Evolutionary conservation across 768 basidiomycete genomes (phyloP), one percentile per base, ranked within the genome.

Genomic region (Gyrodon lividus): DNA sequence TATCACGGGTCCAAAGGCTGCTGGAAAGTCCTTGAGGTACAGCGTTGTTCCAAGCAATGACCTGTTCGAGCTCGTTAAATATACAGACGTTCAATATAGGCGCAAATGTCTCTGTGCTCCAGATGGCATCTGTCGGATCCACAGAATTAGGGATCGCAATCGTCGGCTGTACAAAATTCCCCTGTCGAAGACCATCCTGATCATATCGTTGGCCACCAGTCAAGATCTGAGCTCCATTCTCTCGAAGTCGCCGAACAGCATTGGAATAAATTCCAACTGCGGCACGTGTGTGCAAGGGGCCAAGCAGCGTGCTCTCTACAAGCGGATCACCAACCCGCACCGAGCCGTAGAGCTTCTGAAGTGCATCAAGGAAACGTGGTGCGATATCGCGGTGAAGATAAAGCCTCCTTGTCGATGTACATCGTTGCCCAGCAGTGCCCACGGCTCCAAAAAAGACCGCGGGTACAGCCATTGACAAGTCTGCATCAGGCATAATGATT

Each of bases 401-500:
- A 17, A 98, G 80, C 51, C 96, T 79, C 52, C 96, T 82, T 1
- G 95, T 98, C 30, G 93, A 87, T 2, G 96, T 98, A 74, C 96
- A 98, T 40, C 87, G 81, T 57, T 79, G 78, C 14, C 80, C 80
- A 9, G 83, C 79, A 30, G 86, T 87, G 28, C 96, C 96, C 40
- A 97, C 85, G 24, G 96, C 92, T 33, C 95, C 91, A 72, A 98
- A 98, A 68, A 93, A 91, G 24, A 95, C 88, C 4, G 92, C 82
- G 13, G 90, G 90, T 14, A 97, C 82, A 33, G 96, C 95, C 58
- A 97, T 83, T 28, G 80, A 78, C 20, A 97, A 80, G 70, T 97
- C 93, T 17, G 96, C 95, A 72, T 97, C 96, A 44, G 90, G 82
- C 82, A 97, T 89, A 57, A 98, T 79, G 59, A 97, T 85, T 35